Base-by-base conservation (phyloP, 2,329 filamentous ascomycete species). In the Ilyonectria sp. region DNA sequence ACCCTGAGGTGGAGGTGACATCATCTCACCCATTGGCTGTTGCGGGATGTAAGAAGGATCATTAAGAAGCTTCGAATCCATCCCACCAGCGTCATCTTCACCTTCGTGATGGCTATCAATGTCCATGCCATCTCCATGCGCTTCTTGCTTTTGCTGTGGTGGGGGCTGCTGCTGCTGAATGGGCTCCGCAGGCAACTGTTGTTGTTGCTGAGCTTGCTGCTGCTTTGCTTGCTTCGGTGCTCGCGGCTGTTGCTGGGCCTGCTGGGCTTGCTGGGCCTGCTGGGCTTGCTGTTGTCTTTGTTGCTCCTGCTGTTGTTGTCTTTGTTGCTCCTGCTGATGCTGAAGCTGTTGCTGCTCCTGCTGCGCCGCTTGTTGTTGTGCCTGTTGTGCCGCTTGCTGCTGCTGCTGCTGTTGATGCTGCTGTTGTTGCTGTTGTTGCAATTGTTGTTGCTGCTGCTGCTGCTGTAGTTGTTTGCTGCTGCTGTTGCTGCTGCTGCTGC, bases 1-100 rank as follows among this genome's bases (percentile, higher is more conserved):
- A 7, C 89, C 90, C 73, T 91, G 88, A 1, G 89, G 89, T 4
- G 90, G 90, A 3, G 88, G 84, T 4, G 88, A 89, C 88, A 90
- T 90, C 82, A 87, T 86, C 23, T 82, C 78, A 1, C 88, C 88
- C 85, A 89, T 85, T 5, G 88, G 87, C 47, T 86, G 82, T 3
- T 85, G 81, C 0, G 86, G 86, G 10, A 87, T 82, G 69, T 86
- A 89, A 4, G 86, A 85, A 2, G 83, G 78, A 23, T 85, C 85
- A 52, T 84, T 85, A 8, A 86, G 75, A 49, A 87, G 75, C 74
- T 86, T 88, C 29, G 82, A 79, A 11, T 86, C 85, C 37, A 86
- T 69, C 17, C 81, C 81, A 60, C 80, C 80, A n/a, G 80, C 77
- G 33, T 82, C 80, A 4, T 82, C 83, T 40, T 87, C 86, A 6